Evolutionary conservation across 306 rosid genomes (phyloP).

Genomic region (Cicer pinnatifidum): DNA sequence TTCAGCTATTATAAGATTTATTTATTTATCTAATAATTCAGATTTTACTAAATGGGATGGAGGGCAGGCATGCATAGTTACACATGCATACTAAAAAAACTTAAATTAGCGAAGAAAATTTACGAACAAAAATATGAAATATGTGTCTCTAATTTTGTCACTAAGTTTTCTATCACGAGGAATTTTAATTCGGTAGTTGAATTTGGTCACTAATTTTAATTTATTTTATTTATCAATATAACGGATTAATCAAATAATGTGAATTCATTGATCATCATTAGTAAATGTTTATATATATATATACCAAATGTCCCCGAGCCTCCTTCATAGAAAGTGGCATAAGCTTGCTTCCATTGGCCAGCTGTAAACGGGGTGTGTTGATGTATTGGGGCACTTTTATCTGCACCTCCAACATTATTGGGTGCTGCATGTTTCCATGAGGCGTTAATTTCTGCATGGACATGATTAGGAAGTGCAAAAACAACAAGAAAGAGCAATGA

Average conservation of each 20-base stretch:
- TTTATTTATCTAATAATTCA: too few species aligned
- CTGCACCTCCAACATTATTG: not conserved
- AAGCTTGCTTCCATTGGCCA: slow-evolving; percentile 71
- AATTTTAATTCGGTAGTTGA: not conserved
- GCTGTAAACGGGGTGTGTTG: not conserved
- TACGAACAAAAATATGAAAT: too few species aligned
- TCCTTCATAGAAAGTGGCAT: slow-evolving; percentile 82
- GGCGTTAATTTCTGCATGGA: slow-evolving; percentile 20
- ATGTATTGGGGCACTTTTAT: slow-evolving; percentile 3
- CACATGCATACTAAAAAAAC: too few species aligned
- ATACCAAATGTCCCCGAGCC: slow-evolving; percentile 63
- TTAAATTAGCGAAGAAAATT: too few species aligned
- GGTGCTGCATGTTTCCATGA: slow-evolving; percentile 44
- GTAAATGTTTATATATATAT: slow-evolving; percentile 44
- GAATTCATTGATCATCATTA: not conserved
- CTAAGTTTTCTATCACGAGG: not conserved
- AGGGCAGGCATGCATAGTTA: too few species aligned
- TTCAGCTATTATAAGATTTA: not conserved
- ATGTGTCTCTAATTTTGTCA: not conserved
- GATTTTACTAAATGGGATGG: too few species aligned
- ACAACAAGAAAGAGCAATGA: slow-evolving; percentile 40
- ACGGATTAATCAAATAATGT: slow-evolving; percentile 4
- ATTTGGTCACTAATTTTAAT: not conserved
- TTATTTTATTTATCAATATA: not conserved
- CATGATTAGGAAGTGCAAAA: slow-evolving; percentile 26